Percentiles rank a stretch among this genome's conserved stretches.
phyloP scores from a whole-genome alignment of 441 rosid genomes.

The California macrophylla region DNA sequence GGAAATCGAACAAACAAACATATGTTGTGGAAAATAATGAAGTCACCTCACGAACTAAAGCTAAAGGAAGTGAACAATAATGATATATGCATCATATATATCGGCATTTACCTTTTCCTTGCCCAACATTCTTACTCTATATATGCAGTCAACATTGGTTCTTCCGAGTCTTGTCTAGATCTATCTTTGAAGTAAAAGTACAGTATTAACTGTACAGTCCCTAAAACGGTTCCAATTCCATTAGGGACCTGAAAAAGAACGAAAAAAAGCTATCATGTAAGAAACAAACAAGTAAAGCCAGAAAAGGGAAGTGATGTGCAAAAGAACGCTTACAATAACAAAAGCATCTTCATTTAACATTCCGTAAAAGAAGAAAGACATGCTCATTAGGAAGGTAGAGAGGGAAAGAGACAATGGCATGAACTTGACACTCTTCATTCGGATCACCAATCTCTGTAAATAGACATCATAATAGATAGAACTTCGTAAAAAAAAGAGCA shows the following conservation, averaged over 20 bases:
- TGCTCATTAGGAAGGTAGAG: conserved; percentile 73
- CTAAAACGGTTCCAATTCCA: conserved; percentile 63
- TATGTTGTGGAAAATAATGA: no score
- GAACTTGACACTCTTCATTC: conserved; percentile 65
- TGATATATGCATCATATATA: not conserved
- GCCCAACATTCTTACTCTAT: conserved; percentile 15
- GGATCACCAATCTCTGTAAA: conserved; percentile 60
- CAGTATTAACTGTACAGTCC: conserved; percentile 52
- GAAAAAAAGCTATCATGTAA: not conserved
- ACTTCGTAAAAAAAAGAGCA: not conserved
- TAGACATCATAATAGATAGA: not conserved
- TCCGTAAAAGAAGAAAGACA: conserved; percentile 55
- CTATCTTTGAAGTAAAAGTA: conserved; percentile 40
- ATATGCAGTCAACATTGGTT: conserved; percentile 38
- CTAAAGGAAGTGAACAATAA: not conserved
- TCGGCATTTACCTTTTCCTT: not conserved
- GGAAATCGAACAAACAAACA: not conserved
- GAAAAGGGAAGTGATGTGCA: not conserved
- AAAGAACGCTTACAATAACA: conserved; percentile 40
- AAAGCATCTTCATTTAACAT: conserved; percentile 48
- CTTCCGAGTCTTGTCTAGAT: conserved; percentile 27
- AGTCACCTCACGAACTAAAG: not conserved
- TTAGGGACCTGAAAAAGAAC: conserved; percentile 57
- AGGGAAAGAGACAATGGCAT: conserved; percentile 84
- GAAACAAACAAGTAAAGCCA: not conserved